Evolutionary conservation across 495 filamentous ascomycete genomes (phyloP).

Genomic region (Neurospora sp.): DNA sequence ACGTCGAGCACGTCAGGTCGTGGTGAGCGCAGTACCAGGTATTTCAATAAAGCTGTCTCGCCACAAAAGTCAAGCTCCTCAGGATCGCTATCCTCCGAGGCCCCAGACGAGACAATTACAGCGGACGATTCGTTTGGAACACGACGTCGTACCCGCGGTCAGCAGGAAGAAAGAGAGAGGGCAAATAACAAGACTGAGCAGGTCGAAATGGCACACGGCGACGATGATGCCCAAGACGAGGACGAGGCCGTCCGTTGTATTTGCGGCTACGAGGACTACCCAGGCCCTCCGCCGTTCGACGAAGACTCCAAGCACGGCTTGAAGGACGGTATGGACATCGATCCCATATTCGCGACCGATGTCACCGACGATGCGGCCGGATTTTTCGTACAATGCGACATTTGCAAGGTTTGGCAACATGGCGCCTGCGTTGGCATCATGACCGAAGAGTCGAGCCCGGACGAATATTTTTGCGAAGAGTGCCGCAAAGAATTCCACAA

Average conservation of each 20-base stretch:
- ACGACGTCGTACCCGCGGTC: slow-evolving; percentile 61
- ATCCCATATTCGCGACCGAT: slow-evolving; percentile 52
- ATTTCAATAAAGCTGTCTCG: slow-evolving; percentile 60
- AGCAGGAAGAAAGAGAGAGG: slow-evolving; percentile 51
- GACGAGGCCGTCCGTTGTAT: slow-evolving; percentile 92
- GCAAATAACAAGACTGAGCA: slow-evolving; percentile 35
- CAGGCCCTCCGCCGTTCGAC: slow-evolving; percentile 66
- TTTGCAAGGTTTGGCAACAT: slow-evolving; percentile 98
- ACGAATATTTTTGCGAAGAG: slow-evolving; percentile 96
- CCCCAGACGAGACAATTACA: slow-evolving; percentile 63
- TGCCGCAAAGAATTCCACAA: slow-evolving; percentile 88
- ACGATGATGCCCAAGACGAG: slow-evolving; percentile 66
- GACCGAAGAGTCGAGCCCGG: slow-evolving; percentile 81
- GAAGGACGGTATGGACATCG: slow-evolving; percentile 40
- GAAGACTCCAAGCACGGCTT: slow-evolving; percentile 44
- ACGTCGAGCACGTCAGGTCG: slow-evolving; percentile 56
- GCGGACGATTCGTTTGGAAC: slow-evolving; percentile 34
- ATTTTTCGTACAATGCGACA: slow-evolving; percentile 96
- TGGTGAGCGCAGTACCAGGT: slow-evolving; percentile 58
- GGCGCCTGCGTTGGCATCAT: slow-evolving; percentile 96
- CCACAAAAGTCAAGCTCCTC: slow-evolving; percentile 64
- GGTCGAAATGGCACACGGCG: slow-evolving; percentile 42
- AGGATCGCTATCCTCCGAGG: slow-evolving; percentile 66
- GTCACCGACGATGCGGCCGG: slow-evolving; percentile 80
- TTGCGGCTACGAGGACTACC: slow-evolving; percentile 90